Evolutionary conservation across 2,329 filamentous ascomycete genomes (phyloP), one percentile per base, ranked within the genome.

Genomic region (Neonectria punicea): DNA sequence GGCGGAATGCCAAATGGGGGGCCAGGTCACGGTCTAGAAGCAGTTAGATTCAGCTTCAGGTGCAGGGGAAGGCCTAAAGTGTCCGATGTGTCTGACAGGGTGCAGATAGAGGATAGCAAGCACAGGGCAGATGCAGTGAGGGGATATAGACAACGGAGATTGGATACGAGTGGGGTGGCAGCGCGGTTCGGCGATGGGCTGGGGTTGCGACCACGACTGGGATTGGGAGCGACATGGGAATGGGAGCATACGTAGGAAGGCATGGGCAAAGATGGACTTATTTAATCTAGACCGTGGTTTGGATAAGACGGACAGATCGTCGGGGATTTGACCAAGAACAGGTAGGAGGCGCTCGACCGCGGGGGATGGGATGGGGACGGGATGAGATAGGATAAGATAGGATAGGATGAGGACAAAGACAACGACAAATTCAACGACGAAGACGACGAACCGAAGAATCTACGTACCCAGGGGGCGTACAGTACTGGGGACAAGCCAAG

Each of bases 101-200:
- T 67, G 50, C 58, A 58, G 68, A 67, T 70, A 71, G 63, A 39
- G 36, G 36, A 65, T 67, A 66, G 54, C 32, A 67, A 68, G 56
- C 39, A 64, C 58, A 43, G 58, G 63, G 62, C 47, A 43, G 46
- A 36, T 36, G 60, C 55, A 46, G 51, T 61, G 56, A 54, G 22
- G 53, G 46, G 34, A 58, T 46, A 54, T 47, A 49, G 70, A 63
- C 46, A 51, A 65, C 57, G 62, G 63, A 66, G 55, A 64, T 64
- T 67, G 64, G 55, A 63, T 56, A 44, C 41, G 50, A 70, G 62
- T 67, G 70, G 66, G 54, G 57, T 43, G 39, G n/a, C 25, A 43
- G 53, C 47, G 46, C 53, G 59, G 65, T 68, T 69, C 65, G 60
- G 47, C 49, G 59, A 68, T 53, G 67, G 53, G 67, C 68, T 67